Evolutionary conservation across 805 yeast species (phyloP).

Genomic region (Wickerhamomyces bovis): DNA sequence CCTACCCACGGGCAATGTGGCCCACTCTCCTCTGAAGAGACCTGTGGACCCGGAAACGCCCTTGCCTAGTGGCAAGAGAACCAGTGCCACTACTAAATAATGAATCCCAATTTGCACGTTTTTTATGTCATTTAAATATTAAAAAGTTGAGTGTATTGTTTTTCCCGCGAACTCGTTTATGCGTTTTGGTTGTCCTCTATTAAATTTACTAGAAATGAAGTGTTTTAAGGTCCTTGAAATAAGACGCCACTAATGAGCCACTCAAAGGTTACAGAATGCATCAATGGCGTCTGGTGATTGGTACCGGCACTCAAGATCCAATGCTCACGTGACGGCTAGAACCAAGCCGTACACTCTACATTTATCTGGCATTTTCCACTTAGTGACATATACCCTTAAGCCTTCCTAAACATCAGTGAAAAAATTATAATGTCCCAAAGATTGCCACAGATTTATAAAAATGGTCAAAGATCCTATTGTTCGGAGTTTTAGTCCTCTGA

Average conservation of each 20-base stretch:
- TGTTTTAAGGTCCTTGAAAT: too few species aligned
- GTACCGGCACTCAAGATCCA: too few species aligned
- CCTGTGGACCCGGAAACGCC: conserved; percentile 9
- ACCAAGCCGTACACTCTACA: neutral
- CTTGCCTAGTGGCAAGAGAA: conserved; percentile 4
- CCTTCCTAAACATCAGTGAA: neutral
- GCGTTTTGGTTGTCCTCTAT: too few species aligned
- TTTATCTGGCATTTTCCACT: neutral
- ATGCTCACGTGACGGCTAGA: too few species aligned
- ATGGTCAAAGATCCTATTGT: too few species aligned
- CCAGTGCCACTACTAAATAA: neutral
- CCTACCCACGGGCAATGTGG: neutral
- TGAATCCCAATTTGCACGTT: neutral
- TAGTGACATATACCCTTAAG: neutral
- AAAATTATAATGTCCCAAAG: neutral
- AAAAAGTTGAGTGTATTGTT: too few species aligned
- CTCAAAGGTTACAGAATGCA: too few species aligned
- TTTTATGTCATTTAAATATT: neutral
- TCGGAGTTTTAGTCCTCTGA: too few species aligned
- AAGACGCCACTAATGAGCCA: too few species aligned
- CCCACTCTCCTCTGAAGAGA: conserved; percentile 11
- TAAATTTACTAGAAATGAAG: too few species aligned
- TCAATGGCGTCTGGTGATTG: too few species aligned
- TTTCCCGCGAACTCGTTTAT: neutral
- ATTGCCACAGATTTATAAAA: too few species aligned